Conservation (phyloP, 192 early-diverging fungal genomes). For the Coemansia sp. region DNA sequence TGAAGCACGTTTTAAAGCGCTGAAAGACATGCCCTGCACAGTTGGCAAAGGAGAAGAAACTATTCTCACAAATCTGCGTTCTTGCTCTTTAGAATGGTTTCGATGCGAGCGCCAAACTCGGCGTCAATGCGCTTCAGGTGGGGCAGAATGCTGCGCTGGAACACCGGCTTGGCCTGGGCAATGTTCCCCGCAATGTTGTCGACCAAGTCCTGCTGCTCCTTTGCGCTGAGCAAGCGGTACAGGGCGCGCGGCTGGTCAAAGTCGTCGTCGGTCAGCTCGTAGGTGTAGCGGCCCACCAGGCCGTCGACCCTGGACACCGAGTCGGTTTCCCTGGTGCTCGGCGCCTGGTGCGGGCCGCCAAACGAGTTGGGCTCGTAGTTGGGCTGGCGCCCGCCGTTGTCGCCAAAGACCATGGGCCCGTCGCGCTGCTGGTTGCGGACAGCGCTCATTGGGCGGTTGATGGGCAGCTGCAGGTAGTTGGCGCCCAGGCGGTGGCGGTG, state of each 20-base stretch:
- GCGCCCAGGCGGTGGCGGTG: conserved; percentile 64
- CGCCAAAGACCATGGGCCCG: conserved; percentile 53
- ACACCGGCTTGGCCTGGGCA: conserved; percentile 48
- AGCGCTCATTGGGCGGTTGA: conserved; percentile 55
- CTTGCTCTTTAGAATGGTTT: conserved; percentile 5
- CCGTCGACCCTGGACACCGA: conserved; percentile 40
- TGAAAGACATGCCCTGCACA: neutral
- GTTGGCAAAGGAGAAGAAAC: neutral
- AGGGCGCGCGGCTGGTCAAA: conserved; percentile 61
- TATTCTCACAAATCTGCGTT: neutral
- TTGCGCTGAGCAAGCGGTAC: conserved; percentile 36
- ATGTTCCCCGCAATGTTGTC: conserved; percentile 57
- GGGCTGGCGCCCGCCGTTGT: conserved; percentile 56
- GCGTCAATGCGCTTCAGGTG: conserved; percentile 56
- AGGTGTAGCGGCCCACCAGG: conserved; percentile 48
- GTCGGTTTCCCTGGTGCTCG: conserved; percentile 21
- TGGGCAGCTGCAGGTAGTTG: conserved; percentile 70
- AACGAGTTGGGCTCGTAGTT: conserved; percentile 64
- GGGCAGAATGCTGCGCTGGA: conserved; percentile 56
- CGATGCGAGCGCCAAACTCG: conserved; percentile 56
- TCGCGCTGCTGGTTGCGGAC: conserved; percentile 66
- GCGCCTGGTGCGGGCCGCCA: conserved; percentile 50
- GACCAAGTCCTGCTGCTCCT: conserved; percentile 52
- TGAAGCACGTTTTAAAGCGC: neutral
- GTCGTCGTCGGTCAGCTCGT: conserved; percentile 55